A percentile compares a stretch with the other conserved stretches of the same genome.
phyloP scores from a whole-genome alignment of 306 rosid species.

The Delonix regia region DNA sequence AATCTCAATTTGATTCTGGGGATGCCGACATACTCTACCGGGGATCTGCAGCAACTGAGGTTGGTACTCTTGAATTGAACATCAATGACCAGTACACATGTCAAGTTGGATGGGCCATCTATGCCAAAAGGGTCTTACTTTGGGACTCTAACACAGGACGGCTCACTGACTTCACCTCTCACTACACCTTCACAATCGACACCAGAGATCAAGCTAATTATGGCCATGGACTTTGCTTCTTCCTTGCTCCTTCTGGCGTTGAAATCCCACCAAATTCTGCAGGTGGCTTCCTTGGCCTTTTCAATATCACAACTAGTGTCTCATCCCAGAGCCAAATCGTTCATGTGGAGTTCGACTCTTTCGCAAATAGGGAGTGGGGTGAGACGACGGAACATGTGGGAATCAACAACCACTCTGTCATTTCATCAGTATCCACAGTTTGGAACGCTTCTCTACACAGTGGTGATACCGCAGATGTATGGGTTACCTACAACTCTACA shows the following conservation, averaged over 20 bases:
- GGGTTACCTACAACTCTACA: conserved; percentile 42
- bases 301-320: conserved; percentile 30
- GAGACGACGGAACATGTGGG: conserved; percentile 40
- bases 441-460: conserved; percentile 55
- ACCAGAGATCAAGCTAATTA: neutral
- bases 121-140: conserved; percentile 37
- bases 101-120: conserved; percentile 47
- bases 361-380: conserved; percentile 20
- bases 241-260: conserved; percentile 45
- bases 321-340: conserved; percentile 38
- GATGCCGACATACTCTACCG: conserved; percentile 19
- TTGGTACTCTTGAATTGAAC: conserved; percentile 14
- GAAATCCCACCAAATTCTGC: conserved; percentile 47
- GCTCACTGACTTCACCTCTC: conserved; percentile 48
- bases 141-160: conserved; percentile 45
- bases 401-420: conserved; percentile 39
- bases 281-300: conserved; percentile 41
- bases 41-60: conserved; percentile 38
- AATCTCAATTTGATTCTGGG: conserved; percentile 11
- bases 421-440: conserved; percentile 23
- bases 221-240: conserved; percentile 45
- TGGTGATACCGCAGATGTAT: conserved; percentile 39
- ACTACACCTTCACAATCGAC: conserved; percentile 41
- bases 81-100: neutral
- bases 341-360: conserved; percentile 46